Evolutionary conservation across 768 basidiomycete species (phyloP).

Genomic region (Astraeus odoratus): DNA sequence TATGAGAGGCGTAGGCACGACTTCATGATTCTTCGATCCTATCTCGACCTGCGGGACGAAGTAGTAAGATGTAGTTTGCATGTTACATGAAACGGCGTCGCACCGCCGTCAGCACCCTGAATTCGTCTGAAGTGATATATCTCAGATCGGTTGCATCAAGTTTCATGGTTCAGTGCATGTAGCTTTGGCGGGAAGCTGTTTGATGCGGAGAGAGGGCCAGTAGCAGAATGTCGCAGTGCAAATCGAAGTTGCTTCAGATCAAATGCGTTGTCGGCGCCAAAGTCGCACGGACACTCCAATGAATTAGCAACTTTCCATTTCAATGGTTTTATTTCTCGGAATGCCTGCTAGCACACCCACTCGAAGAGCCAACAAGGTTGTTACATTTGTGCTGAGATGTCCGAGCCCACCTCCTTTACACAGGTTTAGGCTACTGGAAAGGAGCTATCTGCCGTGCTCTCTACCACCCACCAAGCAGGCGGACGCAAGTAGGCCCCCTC

Average conservation of each 20-base stretch:
- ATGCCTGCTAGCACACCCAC: slow-evolving; percentile 18
- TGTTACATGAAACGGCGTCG: slow-evolving; percentile 1
- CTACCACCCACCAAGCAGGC: slow-evolving; percentile 1
- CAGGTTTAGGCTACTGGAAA: slow-evolving; percentile 15
- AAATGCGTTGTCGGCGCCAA: too few relatives aligned
- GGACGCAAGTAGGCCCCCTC: slow-evolving; percentile 12
- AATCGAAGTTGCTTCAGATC: too few relatives aligned
- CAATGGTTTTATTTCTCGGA: not conserved
- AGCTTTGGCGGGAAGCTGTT: not conserved
- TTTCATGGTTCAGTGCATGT: slow-evolving; percentile 51
- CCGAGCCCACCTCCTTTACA: not conserved
- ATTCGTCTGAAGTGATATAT: slow-evolving; percentile 89
- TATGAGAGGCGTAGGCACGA: slow-evolving; percentile 85
- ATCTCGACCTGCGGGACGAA: slow-evolving; percentile 73
- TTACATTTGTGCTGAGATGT: not conserved
- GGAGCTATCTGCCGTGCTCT: slow-evolving; percentile 15
- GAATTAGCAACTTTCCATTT: slow-evolving; percentile 3
- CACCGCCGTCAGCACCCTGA: slow-evolving; percentile 93
- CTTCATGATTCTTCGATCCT: slow-evolving; percentile 96
- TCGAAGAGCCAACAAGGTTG: slow-evolving; percentile 31
- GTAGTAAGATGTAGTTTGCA: slow-evolving; percentile 3
- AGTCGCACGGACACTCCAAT: too few relatives aligned
- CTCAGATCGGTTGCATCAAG: slow-evolving; percentile 91
- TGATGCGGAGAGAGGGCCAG: too few relatives aligned
- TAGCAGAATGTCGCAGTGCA: too few relatives aligned